A percentile compares a stretch with the other conserved stretches of the same genome.
Conservation (phyloP, 164 flowering plant genomes). For the Protea cynaroides region DNA sequence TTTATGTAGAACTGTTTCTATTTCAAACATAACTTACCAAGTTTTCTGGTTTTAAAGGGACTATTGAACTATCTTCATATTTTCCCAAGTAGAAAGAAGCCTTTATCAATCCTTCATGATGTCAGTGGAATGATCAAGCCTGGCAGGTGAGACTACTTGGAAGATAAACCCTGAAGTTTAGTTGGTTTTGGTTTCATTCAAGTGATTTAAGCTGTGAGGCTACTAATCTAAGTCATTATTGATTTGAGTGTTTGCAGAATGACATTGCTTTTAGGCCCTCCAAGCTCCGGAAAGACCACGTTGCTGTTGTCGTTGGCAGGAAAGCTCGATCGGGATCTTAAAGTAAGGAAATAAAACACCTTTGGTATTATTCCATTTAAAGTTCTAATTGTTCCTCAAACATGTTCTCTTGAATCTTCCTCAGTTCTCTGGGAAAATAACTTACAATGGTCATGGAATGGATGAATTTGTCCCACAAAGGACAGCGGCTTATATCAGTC, state of each 20-base stretch:
- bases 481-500: conserved; percentile 60
- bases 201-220: background rate
- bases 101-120: conserved; percentile 12
- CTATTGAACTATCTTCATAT: conserved; percentile 5
- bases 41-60: background rate
- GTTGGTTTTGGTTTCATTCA: background rate
- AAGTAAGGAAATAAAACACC: conserved; percentile 14
- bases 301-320: background rate
- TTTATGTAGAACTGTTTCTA: background rate
- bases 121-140: conserved; percentile 13
- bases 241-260: background rate
- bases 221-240: background rate
- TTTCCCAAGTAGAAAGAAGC: conserved; percentile 12
- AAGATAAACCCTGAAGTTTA: background rate
- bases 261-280: conserved; percentile 1
- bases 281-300: background rate
- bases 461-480: conserved; percentile 68
- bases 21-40: too few species aligned
- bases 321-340: conserved; percentile 21
- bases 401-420: background rate
- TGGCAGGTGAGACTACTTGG: conserved; percentile 1
- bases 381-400: background rate
- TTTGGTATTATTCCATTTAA: background rate
- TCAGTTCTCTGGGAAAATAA: conserved; percentile 56
- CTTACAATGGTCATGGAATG: conserved; percentile 65